Evolutionary conservation across 1,284 basidiomycete species (phyloP).

Genomic region (Ustilago cynodontis): DNA sequence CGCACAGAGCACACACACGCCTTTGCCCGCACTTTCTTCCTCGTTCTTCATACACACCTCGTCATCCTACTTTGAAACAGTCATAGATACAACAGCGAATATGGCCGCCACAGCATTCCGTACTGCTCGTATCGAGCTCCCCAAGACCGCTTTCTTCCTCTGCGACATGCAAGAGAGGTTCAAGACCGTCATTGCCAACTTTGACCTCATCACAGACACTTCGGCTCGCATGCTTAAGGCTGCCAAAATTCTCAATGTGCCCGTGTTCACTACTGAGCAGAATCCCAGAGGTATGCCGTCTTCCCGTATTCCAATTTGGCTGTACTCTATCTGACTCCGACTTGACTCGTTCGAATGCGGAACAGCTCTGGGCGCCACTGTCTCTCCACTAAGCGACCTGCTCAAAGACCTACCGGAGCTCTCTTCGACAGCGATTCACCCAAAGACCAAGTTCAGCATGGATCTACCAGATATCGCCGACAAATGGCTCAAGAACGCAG

Average conservation of each 20-base stretch:
- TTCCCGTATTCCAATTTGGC: background rate
- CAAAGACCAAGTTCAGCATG: constrained; percentile 88
- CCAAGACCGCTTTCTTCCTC: constrained; percentile 62
- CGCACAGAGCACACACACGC: constrained; percentile 1
- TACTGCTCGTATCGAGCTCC: constrained; percentile 51
- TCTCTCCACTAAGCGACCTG: constrained; percentile 75
- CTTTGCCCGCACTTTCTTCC: constrained; percentile 16
- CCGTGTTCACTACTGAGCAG: constrained; percentile 85
- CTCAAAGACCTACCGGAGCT: constrained; percentile 75
- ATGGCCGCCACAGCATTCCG: constrained; percentile 29
- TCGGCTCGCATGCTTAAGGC: constrained; percentile 60
- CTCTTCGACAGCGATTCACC: constrained; percentile 76
- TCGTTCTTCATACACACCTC: background rate
- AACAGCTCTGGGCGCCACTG: constrained; percentile 78
- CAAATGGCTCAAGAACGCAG: constrained; percentile 72
- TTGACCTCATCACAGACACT: constrained; percentile 53
- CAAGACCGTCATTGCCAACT: constrained; percentile 59
- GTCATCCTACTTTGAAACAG: background rate
- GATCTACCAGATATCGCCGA: constrained; percentile 77
- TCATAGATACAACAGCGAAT: background rate
- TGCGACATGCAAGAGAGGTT: constrained; percentile 65
- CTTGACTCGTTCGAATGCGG: background rate
- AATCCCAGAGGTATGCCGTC: constrained; percentile 77
- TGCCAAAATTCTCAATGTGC: constrained; percentile 76
- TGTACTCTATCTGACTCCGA: background rate